phyloP scores from a whole-genome alignment of 2,329 filamentous ascomycete species.

The Cercospora citrullina region DNA sequence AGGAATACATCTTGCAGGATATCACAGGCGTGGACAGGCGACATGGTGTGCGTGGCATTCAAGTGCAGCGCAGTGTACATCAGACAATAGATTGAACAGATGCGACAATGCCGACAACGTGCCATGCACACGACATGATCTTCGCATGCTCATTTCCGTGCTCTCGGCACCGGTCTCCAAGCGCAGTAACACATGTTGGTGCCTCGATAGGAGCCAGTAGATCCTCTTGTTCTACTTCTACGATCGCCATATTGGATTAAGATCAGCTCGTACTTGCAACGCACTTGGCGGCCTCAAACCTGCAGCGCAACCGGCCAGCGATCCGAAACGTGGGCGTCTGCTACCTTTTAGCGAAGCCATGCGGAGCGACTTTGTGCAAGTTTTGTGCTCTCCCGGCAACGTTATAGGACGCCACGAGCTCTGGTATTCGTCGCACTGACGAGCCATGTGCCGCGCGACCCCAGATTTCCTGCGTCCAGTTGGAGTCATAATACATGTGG shows the following conservation, averaged over 20 bases:
- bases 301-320: not conserved
- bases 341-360: not conserved
- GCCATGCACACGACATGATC: not conserved
- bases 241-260: not conserved
- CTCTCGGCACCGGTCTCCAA: not conserved
- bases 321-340: not conserved
- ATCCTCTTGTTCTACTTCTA: not conserved
- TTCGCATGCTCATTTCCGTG: not conserved
- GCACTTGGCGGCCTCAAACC: not conserved
- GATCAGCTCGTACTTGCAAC: not conserved
- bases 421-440: not conserved
- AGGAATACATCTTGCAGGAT: conserved; percentile 28
- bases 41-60: conserved; percentile 21
- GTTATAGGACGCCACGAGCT: not conserved
- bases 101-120: not conserved
- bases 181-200: not conserved
- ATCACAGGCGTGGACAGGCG: conserved; percentile 12
- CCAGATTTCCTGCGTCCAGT: not conserved
- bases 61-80: conserved; percentile 25
- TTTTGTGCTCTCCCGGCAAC: not conserved
- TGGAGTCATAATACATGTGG: not conserved
- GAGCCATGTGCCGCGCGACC: not conserved
- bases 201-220: not conserved
- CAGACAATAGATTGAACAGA: conserved; percentile 17
- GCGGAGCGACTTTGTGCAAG: not conserved